phyloP scores from a whole-genome alignment of 2,329 filamentous ascomycete species.

The Epichloe hybrida region DNA sequence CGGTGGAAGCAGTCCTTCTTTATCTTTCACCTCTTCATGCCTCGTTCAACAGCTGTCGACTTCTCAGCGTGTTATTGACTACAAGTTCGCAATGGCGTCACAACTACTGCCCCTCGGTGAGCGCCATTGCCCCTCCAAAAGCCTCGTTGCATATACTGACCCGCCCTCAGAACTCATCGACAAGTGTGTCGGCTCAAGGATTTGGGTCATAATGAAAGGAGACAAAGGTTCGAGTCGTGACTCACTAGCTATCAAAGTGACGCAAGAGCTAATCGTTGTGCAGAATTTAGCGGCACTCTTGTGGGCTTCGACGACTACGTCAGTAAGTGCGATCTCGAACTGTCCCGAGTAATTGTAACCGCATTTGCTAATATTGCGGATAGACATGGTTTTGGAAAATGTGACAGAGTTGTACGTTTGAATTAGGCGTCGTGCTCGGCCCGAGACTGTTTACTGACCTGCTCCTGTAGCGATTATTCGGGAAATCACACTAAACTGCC shows the following conservation, averaged over 20 bases:
- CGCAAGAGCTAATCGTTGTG: not conserved
- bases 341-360: not conserved
- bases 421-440: not conserved
- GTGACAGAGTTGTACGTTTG: conserved; percentile 79
- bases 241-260: not conserved
- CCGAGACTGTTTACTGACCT: not conserved
- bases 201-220: conserved; percentile 99
- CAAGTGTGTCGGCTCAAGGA: conserved; percentile 93
- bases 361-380: conserved; percentile 2
- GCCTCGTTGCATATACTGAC: not conserved
- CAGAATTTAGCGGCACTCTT: conserved; percentile 91
- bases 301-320: conserved; percentile 98
- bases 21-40: not conserved
- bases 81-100: conserved; percentile 44
- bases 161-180: conserved; percentile 72
- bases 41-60: not conserved
- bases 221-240: conserved; percentile 60
- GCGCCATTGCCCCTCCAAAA: conserved; percentile 6
- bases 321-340: conserved; percentile 52
- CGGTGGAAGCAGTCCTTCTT: not conserved
- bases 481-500: conserved; percentile 78
- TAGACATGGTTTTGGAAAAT: conserved; percentile 96
- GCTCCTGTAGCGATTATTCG: conserved; percentile 63
- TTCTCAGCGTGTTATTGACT: not conserved
- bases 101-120: conserved; percentile 60